A percentile compares a stretch with the other conserved stretches of the same genome.
These are phyloP conservation scores for Pulchroboletus neoregius DNA, from an alignment of 1,284 basidiomycete species.

Conservation along the genomic window DNA sequence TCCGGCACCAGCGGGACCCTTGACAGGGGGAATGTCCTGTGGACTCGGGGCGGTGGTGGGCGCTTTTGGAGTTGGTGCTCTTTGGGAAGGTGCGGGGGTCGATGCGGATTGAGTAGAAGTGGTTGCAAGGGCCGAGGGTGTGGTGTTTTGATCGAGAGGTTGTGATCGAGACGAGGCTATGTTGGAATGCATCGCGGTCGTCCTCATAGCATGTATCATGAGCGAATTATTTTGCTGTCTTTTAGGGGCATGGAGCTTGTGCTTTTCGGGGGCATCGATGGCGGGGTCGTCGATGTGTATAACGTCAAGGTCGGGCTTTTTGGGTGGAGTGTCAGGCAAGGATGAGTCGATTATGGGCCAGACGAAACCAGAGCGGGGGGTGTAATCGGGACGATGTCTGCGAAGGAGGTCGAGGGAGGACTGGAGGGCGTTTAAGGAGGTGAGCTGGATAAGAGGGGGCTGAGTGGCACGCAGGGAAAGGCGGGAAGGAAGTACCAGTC, in stretches of 20 bases:
- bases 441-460: slow-evolving; percentile 44
- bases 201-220: slow-evolving; percentile 69
- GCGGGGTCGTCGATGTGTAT: slow-evolving; percentile 25
- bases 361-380: slow-evolving; percentile 73
- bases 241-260: slow-evolving; percentile 37
- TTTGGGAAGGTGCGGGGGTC: slow-evolving; percentile 52
- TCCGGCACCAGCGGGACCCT: slow-evolving; percentile 46
- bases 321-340: slow-evolving; percentile 37
- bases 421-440: slow-evolving; percentile 68
- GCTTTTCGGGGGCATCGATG: slow-evolving; percentile 23
- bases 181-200: slow-evolving; percentile 66
- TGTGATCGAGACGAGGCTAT: slow-evolving; percentile 41
- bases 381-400: slow-evolving; percentile 68
- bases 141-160: slow-evolving; percentile 34
- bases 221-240: slow-evolving; percentile 64
- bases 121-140: slow-evolving; percentile 40
- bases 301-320: slow-evolving; percentile 41
- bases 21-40: slow-evolving; percentile 42
- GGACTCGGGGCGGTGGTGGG: slow-evolving; percentile 37
- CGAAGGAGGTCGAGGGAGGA: slow-evolving; percentile 67
- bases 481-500: slow-evolving; percentile 47
- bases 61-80: slow-evolving; percentile 42
- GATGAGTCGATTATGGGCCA: slow-evolving; percentile 70
- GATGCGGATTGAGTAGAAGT: slow-evolving; percentile 37
- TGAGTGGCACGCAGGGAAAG: slow-evolving; percentile 5